These are phyloP conservation scores for Xylaria sp. DNA, from an alignment of 495 filamentous ascomycete genomes.

Conservation along the genomic window DNA sequence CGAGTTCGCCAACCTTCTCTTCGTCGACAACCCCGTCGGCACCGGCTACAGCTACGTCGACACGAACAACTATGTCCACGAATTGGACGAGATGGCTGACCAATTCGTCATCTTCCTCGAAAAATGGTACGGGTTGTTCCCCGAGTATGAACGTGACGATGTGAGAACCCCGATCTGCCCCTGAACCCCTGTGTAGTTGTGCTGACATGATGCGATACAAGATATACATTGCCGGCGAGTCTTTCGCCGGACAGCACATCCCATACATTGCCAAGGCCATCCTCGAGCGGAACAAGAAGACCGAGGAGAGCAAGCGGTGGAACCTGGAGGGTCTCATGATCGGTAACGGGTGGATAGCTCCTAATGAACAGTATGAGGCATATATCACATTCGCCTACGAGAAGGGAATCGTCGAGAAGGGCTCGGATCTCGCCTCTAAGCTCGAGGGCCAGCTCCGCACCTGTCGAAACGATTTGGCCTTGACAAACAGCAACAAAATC, in stretches of 20 bases:
- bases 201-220: constrained; percentile 53
- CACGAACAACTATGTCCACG: constrained; percentile 81
- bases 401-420: constrained; percentile 71
- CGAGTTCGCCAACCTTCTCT: constrained; percentile 95
- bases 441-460: constrained; percentile 56
- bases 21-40: constrained; percentile 95
- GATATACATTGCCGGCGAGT: constrained; percentile 95
- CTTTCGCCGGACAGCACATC: constrained; percentile 96
- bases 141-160: constrained; percentile 91
- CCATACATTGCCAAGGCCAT: constrained; percentile 93
- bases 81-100: constrained; percentile 85
- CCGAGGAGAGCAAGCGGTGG: constrained; percentile 62
- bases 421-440: constrained; percentile 65
- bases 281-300: constrained; percentile 75
- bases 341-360: constrained; percentile 97
- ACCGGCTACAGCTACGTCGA: constrained; percentile 96
- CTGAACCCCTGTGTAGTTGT: constrained; percentile 17
- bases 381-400: constrained; percentile 83
- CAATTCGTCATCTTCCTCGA: constrained; percentile 90
- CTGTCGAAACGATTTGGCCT: constrained; percentile 71
- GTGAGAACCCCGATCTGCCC: constrained; percentile 60
- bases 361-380: constrained; percentile 85
- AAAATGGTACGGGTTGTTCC: constrained; percentile 88
- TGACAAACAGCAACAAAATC: constrained; percentile 66
- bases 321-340: constrained; percentile 88